Conservation (phyloP, 495 filamentous ascomycete species). For the Penicillium arizonense region DNA sequence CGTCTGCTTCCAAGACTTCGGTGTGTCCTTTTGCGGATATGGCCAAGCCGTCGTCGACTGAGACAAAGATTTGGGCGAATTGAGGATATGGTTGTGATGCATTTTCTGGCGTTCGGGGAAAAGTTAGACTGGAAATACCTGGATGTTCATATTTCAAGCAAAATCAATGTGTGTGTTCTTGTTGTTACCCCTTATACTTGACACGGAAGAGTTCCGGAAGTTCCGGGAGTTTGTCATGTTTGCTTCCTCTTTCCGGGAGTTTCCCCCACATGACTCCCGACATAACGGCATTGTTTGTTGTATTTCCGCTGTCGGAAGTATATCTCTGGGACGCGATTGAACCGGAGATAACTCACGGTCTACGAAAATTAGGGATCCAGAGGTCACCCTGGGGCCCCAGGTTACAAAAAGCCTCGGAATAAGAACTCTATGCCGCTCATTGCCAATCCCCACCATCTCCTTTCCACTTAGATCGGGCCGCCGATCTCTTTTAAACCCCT, state of each 20-base stretch:
- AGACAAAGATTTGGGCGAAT: conserved; percentile 43
- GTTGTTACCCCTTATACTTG: too few relatives aligned
- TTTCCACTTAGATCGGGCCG: not conserved
- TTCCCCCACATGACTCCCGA: not conserved
- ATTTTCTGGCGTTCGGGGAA: conserved; percentile 3
- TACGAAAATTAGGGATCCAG: not conserved
- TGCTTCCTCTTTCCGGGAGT: too few relatives aligned
- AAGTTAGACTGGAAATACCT: conserved; percentile 7
- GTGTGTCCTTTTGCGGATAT: conserved; percentile 40
- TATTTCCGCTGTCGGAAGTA: conserved; percentile 2
- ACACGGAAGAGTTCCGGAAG: not conserved
- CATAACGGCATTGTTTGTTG: not conserved
- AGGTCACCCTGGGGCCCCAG: too few relatives aligned
- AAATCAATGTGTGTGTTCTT: not conserved
- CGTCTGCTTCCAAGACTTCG: conserved; percentile 4
- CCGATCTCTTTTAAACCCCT: not conserved
- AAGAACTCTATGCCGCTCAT: too few relatives aligned
- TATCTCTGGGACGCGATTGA: not conserved
- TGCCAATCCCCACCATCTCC: not conserved
- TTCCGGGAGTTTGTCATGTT: too few relatives aligned
- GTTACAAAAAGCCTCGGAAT: too few relatives aligned
- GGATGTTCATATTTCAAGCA: not conserved
- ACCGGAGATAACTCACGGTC: not conserved
- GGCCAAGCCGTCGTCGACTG: conserved; percentile 16
- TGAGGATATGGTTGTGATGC: conserved; percentile 3